Evolutionary conservation across 2,329 filamentous ascomycete genomes (phyloP).

Genomic region (Phialophora expanda): DNA sequence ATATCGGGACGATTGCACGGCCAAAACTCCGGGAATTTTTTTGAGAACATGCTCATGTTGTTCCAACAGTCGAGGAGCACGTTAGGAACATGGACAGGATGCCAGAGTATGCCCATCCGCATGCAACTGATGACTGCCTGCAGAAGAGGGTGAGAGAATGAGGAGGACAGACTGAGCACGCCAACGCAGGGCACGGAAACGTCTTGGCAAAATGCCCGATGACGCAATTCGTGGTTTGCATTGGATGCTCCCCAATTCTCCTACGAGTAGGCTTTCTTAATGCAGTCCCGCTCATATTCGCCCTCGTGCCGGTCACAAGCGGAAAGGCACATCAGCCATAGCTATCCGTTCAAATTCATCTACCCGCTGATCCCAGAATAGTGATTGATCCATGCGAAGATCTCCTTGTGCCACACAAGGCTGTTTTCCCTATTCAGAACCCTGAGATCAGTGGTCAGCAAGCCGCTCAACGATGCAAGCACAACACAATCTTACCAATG

Average conservation of each 20-base stretch:
- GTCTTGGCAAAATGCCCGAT: neutral
- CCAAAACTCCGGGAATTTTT: neutral
- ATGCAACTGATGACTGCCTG: neutral
- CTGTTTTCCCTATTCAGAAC: slow-evolving; percentile 86
- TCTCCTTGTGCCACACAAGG: slow-evolving; percentile 85
- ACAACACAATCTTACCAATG: slow-evolving; percentile 53
- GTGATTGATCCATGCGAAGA: slow-evolving; percentile 72
- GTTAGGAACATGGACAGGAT: neutral
- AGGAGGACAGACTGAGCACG: neutral
- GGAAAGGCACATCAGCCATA: neutral
- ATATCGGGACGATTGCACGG: neutral
- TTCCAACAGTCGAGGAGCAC: neutral
- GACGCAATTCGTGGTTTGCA: neutral
- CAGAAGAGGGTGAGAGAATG: neutral
- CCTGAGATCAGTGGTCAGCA: slow-evolving; percentile 49
- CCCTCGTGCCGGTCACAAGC: neutral
- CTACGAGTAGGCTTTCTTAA: neutral
- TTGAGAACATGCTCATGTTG: neutral
- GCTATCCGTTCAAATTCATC: neutral
- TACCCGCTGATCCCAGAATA: slow-evolving; percentile 46
- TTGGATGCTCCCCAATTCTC: neutral
- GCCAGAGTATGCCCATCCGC: neutral
- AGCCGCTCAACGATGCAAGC: neutral
- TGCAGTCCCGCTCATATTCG: neutral
- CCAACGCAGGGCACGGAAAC: neutral